These are phyloP conservation scores for Juglanconis juglandina DNA, from an alignment of 2,329 filamentous ascomycete species.

Conservation along the genomic window DNA sequence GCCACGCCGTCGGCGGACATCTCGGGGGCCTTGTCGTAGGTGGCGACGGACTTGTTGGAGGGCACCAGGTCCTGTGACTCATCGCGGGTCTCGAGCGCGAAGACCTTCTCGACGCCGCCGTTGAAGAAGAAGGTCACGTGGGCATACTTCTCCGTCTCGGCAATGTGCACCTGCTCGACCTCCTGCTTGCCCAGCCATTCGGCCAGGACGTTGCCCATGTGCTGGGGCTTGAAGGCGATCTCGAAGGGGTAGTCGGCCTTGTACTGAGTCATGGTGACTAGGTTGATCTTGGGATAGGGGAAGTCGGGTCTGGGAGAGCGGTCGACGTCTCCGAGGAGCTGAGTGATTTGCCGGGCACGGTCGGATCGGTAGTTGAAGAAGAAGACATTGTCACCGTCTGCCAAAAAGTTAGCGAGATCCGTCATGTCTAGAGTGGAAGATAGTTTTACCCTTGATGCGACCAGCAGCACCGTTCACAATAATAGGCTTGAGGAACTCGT, in stretches of 20 bases:
- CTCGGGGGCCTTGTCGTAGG: conserved; percentile 90
- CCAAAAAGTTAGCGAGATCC: conserved; percentile 12
- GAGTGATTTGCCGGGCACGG: conserved; percentile 92
- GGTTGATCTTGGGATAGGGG: conserved; percentile 83
- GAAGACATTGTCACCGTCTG: conserved; percentile 90
- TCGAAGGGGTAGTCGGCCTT: conserved; percentile 92
- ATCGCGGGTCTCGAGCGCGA: conserved; percentile 86
- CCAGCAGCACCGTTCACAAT: conserved; percentile 83
- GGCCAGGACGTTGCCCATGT: conserved; percentile 96
- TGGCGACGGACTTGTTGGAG: conserved; percentile 84
- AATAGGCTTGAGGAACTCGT: conserved; percentile 98
- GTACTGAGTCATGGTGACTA: conserved; percentile 98
- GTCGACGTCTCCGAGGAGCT: conserved; percentile 88
- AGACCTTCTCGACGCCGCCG: conserved; percentile 94
- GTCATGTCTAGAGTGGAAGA: background rate
- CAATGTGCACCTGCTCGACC: conserved; percentile 90
- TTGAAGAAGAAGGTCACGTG: conserved; percentile 99
- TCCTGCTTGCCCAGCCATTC: conserved; percentile 91
- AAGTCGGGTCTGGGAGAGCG: conserved; percentile 88
- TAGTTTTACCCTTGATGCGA: conserved; percentile 71
- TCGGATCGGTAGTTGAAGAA: conserved; percentile 99
- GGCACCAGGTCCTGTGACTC: conserved; percentile 75
- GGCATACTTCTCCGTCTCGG: conserved; percentile 98
- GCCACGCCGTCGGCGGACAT: conserved; percentile 94
- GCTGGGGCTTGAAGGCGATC: conserved; percentile 88